Base-by-base conservation (phyloP, 805 yeast species). In the Wickerhamomyces chaumierensis region DNA sequence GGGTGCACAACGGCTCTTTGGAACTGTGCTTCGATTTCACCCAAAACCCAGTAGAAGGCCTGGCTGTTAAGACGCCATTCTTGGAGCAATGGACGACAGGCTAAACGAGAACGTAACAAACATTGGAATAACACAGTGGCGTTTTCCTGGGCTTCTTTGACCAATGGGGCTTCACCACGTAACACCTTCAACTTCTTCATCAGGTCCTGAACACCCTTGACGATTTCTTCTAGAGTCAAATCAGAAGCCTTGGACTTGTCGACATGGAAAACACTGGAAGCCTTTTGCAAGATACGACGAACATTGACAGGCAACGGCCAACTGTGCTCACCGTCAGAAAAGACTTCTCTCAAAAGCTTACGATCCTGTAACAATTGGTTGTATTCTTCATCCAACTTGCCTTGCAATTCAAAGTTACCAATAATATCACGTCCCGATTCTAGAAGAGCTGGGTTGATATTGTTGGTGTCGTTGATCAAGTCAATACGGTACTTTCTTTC, bases 291-390 rank as follows among this genome's bases (percentile, higher is more conserved):
- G 45, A 94, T 81, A 71, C 99, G 94, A 58, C 96, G 83, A 52
- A 92, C 75, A 56, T 94, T 92, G 19, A 92, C 97, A 23, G 99
- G 99, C 48, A 94, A 69, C 41, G 97, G 97, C 96, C 97, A 90
- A 60, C 81, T 84, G 53, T 76, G 79, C 57, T 92, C 99, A 68
- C 98, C 98, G 52, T 82, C 86, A 36, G 81, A 72, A 66, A 94
- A 94, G 34, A 90, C 85, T 18, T 71, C 73, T 63, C 98, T 78
- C 57, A 94, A 66, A 51, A 80, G 78, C 18, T 61, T 62, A 63
- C 99, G 83, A 53, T 92, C 99, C 16, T 66, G 66, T 31, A 69
- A 54, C 43, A 92, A 70, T 53, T 86, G 96, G 32, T 70, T 69
- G 58, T 77, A 92, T 61, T 92, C 99, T 46, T 69, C 78, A 56